Conservation (phyloP, 139 green algal species). For the Closterium sp. region DNA sequence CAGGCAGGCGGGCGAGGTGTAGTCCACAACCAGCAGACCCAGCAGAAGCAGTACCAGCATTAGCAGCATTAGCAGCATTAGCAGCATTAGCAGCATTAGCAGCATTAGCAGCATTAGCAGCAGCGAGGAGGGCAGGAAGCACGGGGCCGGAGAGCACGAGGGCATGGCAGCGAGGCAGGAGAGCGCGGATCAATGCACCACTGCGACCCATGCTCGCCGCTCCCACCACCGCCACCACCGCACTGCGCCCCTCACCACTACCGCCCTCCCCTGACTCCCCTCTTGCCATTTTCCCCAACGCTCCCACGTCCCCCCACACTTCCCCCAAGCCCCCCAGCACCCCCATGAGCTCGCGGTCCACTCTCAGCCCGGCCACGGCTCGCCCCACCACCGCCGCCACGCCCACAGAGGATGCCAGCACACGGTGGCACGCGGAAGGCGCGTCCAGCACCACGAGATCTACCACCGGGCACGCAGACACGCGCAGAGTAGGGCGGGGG, state of each 20-base stretch:
- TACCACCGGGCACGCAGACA: background rate
- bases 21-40: background rate
- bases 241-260: background rate
- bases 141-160: background rate
- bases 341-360: background rate
- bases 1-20: background rate
- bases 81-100: background rate
- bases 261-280: too few species aligned
- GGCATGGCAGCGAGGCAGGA: background rate
- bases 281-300: background rate
- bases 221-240: background rate
- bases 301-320: too few species aligned
- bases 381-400: background rate
- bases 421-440: background rate
- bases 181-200: background rate
- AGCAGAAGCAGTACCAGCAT: too few species aligned
- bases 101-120: background rate
- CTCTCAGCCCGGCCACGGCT: background rate
- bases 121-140: background rate
- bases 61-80: too few species aligned
- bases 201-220: background rate
- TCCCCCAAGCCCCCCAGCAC: background rate
- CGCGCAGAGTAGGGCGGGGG: too few species aligned
- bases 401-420: background rate
- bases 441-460: background rate